Percentiles rank a stretch among this genome's conserved stretches.
Conservation (phyloP, 2,329 filamentous ascomycete genomes). For the Talaromyces piceae region DNA sequence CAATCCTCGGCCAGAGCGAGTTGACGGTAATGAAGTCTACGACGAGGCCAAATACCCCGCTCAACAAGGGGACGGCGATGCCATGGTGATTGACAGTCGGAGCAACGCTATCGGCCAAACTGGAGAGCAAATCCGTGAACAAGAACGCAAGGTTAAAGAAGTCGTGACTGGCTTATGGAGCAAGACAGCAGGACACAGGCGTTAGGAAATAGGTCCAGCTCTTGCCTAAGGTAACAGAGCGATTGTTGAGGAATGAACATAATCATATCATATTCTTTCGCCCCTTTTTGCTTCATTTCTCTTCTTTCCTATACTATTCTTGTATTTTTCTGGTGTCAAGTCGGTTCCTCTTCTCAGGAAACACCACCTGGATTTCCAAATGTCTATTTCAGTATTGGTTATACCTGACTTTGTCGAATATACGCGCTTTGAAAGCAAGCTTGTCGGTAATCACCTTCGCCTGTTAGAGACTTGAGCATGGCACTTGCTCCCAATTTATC, state of each 20-base stretch:
- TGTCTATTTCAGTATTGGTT: too few species aligned
- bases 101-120: slow-evolving; percentile 56
- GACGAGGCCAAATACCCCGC: slow-evolving; percentile 25
- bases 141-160: slow-evolving; percentile 53
- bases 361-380: neutral
- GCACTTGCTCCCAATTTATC: too few species aligned
- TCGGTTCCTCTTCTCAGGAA: neutral
- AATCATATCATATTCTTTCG: too few species aligned
- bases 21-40: slow-evolving; percentile 37
- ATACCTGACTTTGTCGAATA: neutral
- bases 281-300: neutral
- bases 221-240: neutral
- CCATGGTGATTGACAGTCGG: slow-evolving; percentile 51
- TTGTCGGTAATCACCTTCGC: too few species aligned
- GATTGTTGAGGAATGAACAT: neutral
- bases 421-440: too few species aligned
- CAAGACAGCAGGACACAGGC: slow-evolving; percentile 19
- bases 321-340: neutral
- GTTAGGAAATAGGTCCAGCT: slow-evolving; percentile 6
- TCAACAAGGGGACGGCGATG: slow-evolving; percentile 14
- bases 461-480: too few species aligned
- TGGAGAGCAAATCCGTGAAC: slow-evolving; percentile 53
- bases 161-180: slow-evolving; percentile 53
- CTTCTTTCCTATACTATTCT: too few species aligned
- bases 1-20: slow-evolving; percentile 46